Percentiles rank a stretch among this genome's conserved stretches.
Conservation (phyloP, 2,329 filamentous ascomycete species). For the Diplodia sapinea region DNA sequence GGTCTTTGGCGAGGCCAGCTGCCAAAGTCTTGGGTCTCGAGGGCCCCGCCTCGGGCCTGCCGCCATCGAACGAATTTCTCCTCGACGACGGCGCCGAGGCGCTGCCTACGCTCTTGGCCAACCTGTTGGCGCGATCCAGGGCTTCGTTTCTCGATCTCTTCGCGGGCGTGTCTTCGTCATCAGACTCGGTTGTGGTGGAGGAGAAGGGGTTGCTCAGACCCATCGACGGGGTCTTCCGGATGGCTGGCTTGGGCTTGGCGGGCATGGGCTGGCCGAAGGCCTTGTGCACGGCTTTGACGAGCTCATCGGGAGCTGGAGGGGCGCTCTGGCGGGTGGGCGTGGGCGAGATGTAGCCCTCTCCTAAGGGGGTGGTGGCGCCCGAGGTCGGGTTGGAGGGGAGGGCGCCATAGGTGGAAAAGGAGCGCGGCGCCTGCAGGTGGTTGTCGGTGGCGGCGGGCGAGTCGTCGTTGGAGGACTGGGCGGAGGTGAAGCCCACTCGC, state of each 20-base stretch:
- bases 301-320: slow-evolving; percentile 37
- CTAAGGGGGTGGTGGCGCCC: slow-evolving; percentile 23
- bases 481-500: slow-evolving; percentile 30
- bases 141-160: slow-evolving; percentile 46
- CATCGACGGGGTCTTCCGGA: slow-evolving; percentile 42
- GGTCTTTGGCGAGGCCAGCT: not conserved
- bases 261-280: slow-evolving; percentile 44
- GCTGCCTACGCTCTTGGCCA: slow-evolving; percentile 46
- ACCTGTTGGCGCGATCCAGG: slow-evolving; percentile 43
- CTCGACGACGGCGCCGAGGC: slow-evolving; percentile 42
- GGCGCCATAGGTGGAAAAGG: slow-evolving; percentile 13
- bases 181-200: slow-evolving; percentile 38
- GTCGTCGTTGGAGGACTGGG: slow-evolving; percentile 22
- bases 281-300: slow-evolving; percentile 44
- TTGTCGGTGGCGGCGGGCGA: not conserved
- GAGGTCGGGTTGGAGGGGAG: slow-evolving; percentile 27
- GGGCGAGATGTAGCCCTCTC: slow-evolving; percentile 24
- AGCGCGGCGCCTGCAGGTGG: slow-evolving; percentile 9
- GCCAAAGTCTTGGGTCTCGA: slow-evolving; percentile 1
- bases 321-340: slow-evolving; percentile 21
- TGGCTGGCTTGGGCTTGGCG: slow-evolving; percentile 47
- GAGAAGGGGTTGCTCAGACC: slow-evolving; percentile 42
- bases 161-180: slow-evolving; percentile 42
- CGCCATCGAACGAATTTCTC: slow-evolving; percentile 42
- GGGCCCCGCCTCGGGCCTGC: not conserved